These are phyloP conservation scores for Capronia coronata DNA, from an alignment of 2,329 filamentous ascomycete genomes.

Conservation along the genomic window DNA sequence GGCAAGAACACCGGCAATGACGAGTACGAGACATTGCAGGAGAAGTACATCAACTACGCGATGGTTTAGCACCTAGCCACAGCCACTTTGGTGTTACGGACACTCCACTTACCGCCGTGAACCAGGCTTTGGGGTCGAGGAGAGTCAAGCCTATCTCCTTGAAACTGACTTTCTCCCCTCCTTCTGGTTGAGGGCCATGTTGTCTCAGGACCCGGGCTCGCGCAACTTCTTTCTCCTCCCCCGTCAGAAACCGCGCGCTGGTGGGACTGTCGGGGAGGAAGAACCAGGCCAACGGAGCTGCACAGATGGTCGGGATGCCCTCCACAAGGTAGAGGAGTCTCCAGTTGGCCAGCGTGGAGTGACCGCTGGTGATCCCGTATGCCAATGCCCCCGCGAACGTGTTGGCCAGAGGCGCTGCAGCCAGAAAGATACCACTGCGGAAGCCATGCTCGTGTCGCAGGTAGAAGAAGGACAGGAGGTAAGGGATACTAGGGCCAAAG, in stretches of 20 bases:
- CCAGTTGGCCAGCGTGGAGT: conserved; percentile 55
- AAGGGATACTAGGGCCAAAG: conserved; percentile 42
- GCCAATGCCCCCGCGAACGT: conserved; percentile 67
- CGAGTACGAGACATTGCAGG: conserved; percentile 59
- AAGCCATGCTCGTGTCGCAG: conserved; percentile 52
- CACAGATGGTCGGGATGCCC: conserved; percentile 53
- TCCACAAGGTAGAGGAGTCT: conserved; percentile 60
- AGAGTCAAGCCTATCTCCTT: conserved; percentile 44
- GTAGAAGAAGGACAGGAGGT: conserved; percentile 54
- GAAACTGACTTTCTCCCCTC: conserved; percentile 41
- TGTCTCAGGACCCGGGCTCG: conserved; percentile 11
- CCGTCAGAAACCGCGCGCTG: conserved; percentile 40
- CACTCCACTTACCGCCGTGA: conserved; percentile 37
- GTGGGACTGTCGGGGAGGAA: conserved; percentile 48
- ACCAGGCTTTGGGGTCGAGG: conserved; percentile 44
- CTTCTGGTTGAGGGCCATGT: conserved; percentile 33
- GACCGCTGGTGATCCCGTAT: conserved; percentile 58
- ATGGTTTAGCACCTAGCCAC: background rate
- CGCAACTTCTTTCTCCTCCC: conserved; percentile 45
- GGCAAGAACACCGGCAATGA: conserved; percentile 61
- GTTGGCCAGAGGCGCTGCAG: conserved; percentile 63
- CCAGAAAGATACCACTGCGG: conserved; percentile 50
- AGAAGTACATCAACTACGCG: conserved; percentile 49
- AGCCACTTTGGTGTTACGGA: too few relatives aligned
- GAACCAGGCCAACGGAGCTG: conserved; percentile 48